Base-by-base conservation (phyloP, 805 yeast species). In the Ogataea sp. region DNA sequence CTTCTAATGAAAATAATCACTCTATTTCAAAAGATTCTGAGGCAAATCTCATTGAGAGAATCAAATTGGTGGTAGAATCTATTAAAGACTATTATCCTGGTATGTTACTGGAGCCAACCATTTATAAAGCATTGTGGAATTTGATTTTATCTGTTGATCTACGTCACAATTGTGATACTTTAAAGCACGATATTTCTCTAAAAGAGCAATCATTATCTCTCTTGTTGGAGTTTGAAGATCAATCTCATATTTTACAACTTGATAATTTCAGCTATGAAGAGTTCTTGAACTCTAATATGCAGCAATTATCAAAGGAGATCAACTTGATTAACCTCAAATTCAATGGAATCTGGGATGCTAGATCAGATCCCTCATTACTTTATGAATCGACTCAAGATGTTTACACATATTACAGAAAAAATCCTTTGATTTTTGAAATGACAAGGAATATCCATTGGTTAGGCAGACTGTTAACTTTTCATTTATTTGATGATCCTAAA, bases 361-460 rank as follows among this genome's bases (percentile, higher is more conserved):
- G 80, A 44, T 60, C 65, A 13, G 97, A 90, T 61, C 77, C 81
- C 42, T 82, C 95, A 0, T 65, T 89, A 41, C 65, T 88, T 29
- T 77, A 82, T 45, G 78, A 74, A 40, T 62, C 65, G 48, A 65
- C 59, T 51, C 76, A 44, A 61, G 75, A 39, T 50, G 74, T 41
- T 16, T 68, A 64, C 41, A 43, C 53, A 21, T 67, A 71, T 44
- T 71, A 70, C 61, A 68, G 68, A 42, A 68, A 64, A 42, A 86
- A 87, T 50, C 95, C 97, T 2, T 67, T 89, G 37, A 73, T 86
- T 6, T 87, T 86, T 64, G 81, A 83, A 50, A 72, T 82, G 20
- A 60, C 64, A 13, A 55, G 64, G 9, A 80, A 83, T 47, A 70
- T 84, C 14, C 97, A 90, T 55, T 88, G 83, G 52, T 61, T 90